phyloP scores from a whole-genome alignment of 345 rosid species.

The Fremontodendron californicum region DNA sequence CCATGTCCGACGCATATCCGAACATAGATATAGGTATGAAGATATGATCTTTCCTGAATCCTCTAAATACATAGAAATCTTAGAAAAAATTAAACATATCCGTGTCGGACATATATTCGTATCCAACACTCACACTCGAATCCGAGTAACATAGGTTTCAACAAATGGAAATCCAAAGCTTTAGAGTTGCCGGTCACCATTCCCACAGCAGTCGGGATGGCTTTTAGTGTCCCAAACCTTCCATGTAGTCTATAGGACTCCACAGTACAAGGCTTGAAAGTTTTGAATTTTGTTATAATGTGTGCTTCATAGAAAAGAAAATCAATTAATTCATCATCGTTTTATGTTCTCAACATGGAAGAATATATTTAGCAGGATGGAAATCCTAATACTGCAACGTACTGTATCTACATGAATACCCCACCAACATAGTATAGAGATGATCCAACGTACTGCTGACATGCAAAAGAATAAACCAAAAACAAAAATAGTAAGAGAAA shows the following conservation, averaged over 20 bases:
- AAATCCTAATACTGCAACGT: neutral
- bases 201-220: neutral
- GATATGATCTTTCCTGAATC: too few species aligned
- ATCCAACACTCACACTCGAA: too few species aligned
- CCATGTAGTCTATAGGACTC: neutral
- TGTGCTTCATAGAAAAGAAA: neutral
- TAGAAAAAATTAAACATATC: too few species aligned
- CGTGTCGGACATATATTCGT: too few species aligned
- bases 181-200: neutral
- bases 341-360: neutral
- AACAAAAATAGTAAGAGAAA: neutral
- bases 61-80: too few species aligned
- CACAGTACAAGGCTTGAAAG: too few species aligned
- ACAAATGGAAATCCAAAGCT: neutral
- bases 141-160: too few species aligned
- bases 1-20: too few species aligned
- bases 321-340: neutral
- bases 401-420: slow-evolving; percentile 9
- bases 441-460: neutral
- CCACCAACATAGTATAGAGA: neutral
- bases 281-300: neutral
- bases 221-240: neutral
- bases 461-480: slow-evolving; percentile 2
- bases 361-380: neutral
- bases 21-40: too few species aligned